Conservation (phyloP, 306 rosid species). For the Aeschynomene evenia region DNA sequence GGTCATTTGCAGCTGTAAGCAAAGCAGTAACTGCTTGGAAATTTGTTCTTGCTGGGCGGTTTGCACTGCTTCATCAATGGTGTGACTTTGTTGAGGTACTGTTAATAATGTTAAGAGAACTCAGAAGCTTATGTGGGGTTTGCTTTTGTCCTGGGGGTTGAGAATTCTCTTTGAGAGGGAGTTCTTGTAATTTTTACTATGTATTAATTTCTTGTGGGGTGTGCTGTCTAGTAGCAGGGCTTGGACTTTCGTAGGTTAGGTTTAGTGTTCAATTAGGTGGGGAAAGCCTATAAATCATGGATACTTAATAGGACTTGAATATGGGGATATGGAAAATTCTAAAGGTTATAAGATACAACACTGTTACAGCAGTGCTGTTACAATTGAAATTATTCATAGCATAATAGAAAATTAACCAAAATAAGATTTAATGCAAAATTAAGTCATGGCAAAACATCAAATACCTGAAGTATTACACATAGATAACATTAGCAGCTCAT, state of each 20-base stretch:
- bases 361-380: background rate
- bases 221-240: background rate
- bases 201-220: background rate
- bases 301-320: background rate
- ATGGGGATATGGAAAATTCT: background rate
- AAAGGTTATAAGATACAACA: background rate
- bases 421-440: background rate
- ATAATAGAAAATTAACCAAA: background rate
- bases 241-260: background rate
- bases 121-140: conserved; percentile 9
- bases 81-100: conserved; percentile 94
- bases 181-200: background rate
- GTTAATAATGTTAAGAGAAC: conserved; percentile 13
- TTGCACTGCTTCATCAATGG: conserved; percentile 77
- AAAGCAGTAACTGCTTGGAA: conserved; percentile 86
- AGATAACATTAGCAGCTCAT: background rate
- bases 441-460: background rate
- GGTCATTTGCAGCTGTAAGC: conserved; percentile 65
- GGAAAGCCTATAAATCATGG: background rate
- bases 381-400: background rate
- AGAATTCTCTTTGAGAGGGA: conserved; percentile 16
- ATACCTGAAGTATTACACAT: background rate
- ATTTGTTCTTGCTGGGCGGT: conserved; percentile 80
- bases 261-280: background rate
- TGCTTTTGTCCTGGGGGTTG: background rate